These are phyloP conservation scores for Solanum virginianum DNA, from an alignment of 257 asterid genomes.

Conservation along the genomic window DNA sequence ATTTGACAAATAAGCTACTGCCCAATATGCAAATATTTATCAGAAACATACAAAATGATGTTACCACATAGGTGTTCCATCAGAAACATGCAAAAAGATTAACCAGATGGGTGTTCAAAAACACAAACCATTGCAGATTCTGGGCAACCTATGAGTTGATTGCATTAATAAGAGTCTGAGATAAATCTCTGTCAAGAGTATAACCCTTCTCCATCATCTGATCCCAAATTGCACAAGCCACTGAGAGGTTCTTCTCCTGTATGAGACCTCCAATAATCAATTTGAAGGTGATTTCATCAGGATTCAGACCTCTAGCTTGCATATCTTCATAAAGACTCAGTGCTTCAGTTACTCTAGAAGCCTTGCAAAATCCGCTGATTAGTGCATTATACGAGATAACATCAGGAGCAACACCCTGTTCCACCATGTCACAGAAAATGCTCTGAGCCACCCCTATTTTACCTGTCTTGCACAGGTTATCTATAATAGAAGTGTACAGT, in stretches of 20 bases:
- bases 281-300: constrained; percentile 75
- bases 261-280: constrained; percentile 66
- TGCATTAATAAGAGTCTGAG: constrained; percentile 52
- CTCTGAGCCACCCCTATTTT: constrained; percentile 44
- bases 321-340: constrained; percentile 52
- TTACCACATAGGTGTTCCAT: neutral
- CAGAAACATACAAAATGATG: neutral
- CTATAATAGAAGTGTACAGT: constrained; percentile 55
- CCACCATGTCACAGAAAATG: constrained; percentile 55
- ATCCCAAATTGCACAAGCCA: constrained; percentile 88
- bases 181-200: constrained; percentile 71
- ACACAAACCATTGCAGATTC: constrained; percentile 10
- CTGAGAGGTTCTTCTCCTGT: constrained; percentile 45
- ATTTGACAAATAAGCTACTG: neutral
- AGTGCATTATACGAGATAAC: constrained; percentile 69
- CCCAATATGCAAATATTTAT: neutral
- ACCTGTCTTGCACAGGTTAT: constrained; percentile 60
- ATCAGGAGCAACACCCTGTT: constrained; percentile 61
- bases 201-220: constrained; percentile 93
- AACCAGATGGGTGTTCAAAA: neutral
- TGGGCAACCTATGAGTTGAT: constrained; percentile 30
- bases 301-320: constrained; percentile 50
- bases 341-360: constrained; percentile 59
- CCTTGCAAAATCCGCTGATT: constrained; percentile 61
- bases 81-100: neutral